Base-by-base conservation (phyloP, 2,329 filamentous ascomycete species). In the Aschersonia sp. region DNA sequence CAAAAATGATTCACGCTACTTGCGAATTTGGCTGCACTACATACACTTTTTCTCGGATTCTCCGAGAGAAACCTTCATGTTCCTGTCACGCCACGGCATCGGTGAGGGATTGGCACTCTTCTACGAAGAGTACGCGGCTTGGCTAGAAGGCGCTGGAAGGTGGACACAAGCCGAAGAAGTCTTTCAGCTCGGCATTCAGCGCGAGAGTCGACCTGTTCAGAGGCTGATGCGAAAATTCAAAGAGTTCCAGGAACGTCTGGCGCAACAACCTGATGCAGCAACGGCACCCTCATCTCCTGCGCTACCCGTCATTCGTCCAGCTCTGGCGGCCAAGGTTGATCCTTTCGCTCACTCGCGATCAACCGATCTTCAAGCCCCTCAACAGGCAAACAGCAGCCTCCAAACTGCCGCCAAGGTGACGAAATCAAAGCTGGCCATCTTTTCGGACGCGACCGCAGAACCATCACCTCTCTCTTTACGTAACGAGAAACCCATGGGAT, bases 51-150 rank as follows among this genome's bases (percentile, higher is more conserved):
- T 97, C 66, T 85, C 87, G 4, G 92, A 97, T 61, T 74, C 87
- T n/a, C 89, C 91, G 2, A 82, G 91, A 47, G 92, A 98, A 65
- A 88, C 85, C 0, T 98, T 89, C 61, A 80, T 92, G 44, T 98
- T 94, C 60, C 74, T 98, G 38, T 84, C 91, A 9, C 84, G 89
- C 46, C 89, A 98, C 61, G 76, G 75, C 52, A 87, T 98, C 51
- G 92, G 91, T 51, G 89, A 96, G 59, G 72, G 75, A 1, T 75
- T 98, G 3, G 92, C 92, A 2, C 71, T 97, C 3, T 98, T 89
- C 64, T 98, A 98, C 65, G 92, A 98, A 62, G 92, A 97, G 60
- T 98, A 94, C 61, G 89, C 92, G 1, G 84, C 80, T 1, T 97
- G 89, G 87, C 72, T 98, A 5, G 92, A 98, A 67, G 74, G 79